Evolutionary conservation across 2,329 filamentous ascomycete species (phyloP), one percentile per base, ranked within the genome.

Genomic region (Hysterium pulicare): DNA sequence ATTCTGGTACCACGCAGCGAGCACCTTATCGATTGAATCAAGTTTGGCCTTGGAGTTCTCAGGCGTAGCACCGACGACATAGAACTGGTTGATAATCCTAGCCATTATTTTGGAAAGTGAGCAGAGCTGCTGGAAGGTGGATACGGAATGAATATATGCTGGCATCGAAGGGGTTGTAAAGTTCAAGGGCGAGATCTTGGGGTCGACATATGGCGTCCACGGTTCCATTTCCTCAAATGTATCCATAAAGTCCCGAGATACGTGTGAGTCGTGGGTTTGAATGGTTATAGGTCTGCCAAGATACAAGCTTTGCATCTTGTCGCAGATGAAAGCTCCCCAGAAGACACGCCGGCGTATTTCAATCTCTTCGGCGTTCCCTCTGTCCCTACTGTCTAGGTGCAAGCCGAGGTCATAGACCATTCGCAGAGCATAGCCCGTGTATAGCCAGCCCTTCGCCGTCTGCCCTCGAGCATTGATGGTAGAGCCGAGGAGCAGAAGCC

Each of bases 31-130:
- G 24, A 28, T 28, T 7, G 24, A 28, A 13, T 28, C 13, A 13
- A 28, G 24, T 13, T 28, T 28, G 8, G 24, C 24, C 13, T 19
- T 33, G 48, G 32, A 15, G 17, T 33, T 33, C 15, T 33, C 32
- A 7, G 32, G 13, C 13, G 32, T 33, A n/a, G 32, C 32, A 9
- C 32, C 32, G 8, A 33, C 17, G 13, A 33, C 32, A 19, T 33
- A 33, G 32, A 33, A 33, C 16, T 19, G 13, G 17, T 33, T 42
- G 68, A 72, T 28, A 75, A 57, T 2, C 73, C 65, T 44, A 74
- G 71, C 13, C 70, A 71, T 61, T 16, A 74, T 69, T 7, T 75
- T 53, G 2, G 71, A 75, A 0, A 79, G 66, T 37, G 67, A 61
- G 46, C 71, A 72, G 2, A 71, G 51, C 9, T 59, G 53, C 2